Percentiles rank a stretch among this genome's conserved stretches.
Conservation (phyloP, 2,329 filamentous ascomycete species). For the Penicillium brasilianum region DNA sequence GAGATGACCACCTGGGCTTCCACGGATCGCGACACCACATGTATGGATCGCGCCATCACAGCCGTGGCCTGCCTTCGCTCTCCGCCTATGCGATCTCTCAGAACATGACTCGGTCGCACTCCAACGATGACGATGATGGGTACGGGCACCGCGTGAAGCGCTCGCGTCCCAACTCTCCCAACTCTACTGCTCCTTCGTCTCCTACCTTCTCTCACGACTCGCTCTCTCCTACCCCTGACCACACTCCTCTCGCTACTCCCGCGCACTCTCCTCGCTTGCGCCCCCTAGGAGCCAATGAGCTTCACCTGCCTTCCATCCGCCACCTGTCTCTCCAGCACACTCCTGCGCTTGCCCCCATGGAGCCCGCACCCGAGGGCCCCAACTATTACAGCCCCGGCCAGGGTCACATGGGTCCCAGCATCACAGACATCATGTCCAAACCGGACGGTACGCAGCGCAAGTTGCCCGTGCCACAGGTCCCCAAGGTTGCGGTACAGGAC, state of each 20-base stretch:
- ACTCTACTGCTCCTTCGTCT: slow-evolving; percentile 93
- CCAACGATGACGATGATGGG: slow-evolving; percentile 75
- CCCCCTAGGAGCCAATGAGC: slow-evolving; percentile 70
- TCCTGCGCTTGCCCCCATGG: slow-evolving; percentile 73
- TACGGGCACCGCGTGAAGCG: slow-evolving; percentile 78
- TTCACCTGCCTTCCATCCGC: slow-evolving; percentile 87
- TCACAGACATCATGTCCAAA: slow-evolving; percentile 90
- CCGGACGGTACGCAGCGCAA: slow-evolving; percentile 88
- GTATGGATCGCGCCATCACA: slow-evolving; percentile 52
- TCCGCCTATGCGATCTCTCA: slow-evolving; percentile 76
- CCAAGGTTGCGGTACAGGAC: slow-evolving; percentile 86
- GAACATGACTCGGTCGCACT: slow-evolving; percentile 90
- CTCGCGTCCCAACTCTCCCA: slow-evolving; percentile 89
- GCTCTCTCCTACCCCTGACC: slow-evolving; percentile 90
- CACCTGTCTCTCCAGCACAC: slow-evolving; percentile 70
- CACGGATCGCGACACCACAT: slow-evolving; percentile 54
- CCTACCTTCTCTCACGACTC: slow-evolving; percentile 97
- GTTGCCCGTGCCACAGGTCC: slow-evolving; percentile 84
- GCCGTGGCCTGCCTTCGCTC: slow-evolving; percentile 72
- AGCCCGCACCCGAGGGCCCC: slow-evolving; percentile 66
- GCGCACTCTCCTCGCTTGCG: slow-evolving; percentile 91
- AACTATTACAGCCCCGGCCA: slow-evolving; percentile 62
- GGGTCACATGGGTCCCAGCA: slow-evolving; percentile 71
- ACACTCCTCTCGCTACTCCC: slow-evolving; percentile 96
- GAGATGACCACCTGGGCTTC: slow-evolving; percentile 58